Percentiles rank a stretch among this genome's conserved stretches.
Evolutionary conservation across 306 rosid genomes (phyloP).

Genomic region (Comarum palustre): DNA sequence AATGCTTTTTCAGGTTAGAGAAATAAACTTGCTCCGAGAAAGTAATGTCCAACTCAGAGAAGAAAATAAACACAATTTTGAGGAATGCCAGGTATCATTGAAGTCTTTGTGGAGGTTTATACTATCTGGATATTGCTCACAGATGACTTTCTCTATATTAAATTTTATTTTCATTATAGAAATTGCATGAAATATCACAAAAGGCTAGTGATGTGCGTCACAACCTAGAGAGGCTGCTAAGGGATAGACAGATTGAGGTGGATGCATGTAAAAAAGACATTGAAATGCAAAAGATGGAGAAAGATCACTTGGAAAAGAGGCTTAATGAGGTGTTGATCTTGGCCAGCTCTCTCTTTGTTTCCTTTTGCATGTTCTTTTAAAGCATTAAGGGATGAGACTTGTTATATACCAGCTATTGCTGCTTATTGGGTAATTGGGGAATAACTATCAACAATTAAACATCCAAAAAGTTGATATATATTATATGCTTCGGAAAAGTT

Average conservation of each 20-base stretch:
- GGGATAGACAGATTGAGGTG: conserved; percentile 54
- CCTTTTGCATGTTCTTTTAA: not conserved
- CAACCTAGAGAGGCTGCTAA: conserved; percentile 55
- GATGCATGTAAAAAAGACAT: conserved; percentile 59
- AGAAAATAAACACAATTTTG: conserved; percentile 96
- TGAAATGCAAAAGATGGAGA: conserved; percentile 55
- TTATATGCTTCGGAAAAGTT: not conserved
- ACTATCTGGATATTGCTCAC: conserved; percentile 4
- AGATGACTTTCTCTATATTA: conserved; percentile 1
- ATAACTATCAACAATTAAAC: not conserved
- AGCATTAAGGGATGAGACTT: not conserved
- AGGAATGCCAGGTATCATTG: conserved; percentile 78
- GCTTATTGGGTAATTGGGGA: not conserved
- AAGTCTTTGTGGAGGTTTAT: not conserved
- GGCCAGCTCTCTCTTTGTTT: conserved; percentile 11
- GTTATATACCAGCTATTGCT: not conserved
- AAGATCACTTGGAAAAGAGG: conserved; percentile 49
- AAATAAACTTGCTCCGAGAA: conserved; percentile 92
- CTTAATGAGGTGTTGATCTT: conserved; percentile 65
- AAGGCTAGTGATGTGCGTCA: conserved; percentile 55
- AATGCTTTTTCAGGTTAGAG: conserved; percentile 62
- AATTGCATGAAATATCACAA: conserved; percentile 66
- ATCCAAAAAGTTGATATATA: not conserved
- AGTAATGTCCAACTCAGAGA: conserved; percentile 95
- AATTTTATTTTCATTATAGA: conserved; percentile 36